phyloP scores from a whole-genome alignment of 257 asterid species.

The Penstemon davidsonii region DNA sequence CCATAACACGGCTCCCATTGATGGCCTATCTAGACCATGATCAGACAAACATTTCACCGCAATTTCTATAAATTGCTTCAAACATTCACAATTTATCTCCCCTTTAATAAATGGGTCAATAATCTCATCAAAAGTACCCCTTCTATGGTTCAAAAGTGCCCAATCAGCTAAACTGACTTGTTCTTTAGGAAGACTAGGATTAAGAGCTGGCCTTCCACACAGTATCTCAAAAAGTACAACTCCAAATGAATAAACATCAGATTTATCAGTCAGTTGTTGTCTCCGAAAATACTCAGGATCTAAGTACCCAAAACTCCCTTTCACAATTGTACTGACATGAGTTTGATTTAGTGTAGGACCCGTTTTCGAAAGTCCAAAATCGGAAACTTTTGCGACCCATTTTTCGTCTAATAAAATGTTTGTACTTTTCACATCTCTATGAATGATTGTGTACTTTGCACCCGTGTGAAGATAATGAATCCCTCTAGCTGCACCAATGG shows the following conservation, averaged over 20 bases:
- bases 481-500: constrained; percentile 77
- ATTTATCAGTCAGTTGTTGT: constrained; percentile 73
- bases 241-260: constrained; percentile 78
- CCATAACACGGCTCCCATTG: constrained; percentile 77
- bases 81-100: constrained; percentile 44
- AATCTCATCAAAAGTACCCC: constrained; percentile 35
- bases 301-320: constrained; percentile 81
- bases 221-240: constrained; percentile 69
- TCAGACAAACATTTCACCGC: constrained; percentile 66
- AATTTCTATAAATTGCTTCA: constrained; percentile 51
- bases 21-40: constrained; percentile 54
- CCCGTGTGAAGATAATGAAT: constrained; percentile 90
- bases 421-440: constrained; percentile 77
- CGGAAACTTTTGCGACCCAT: constrained; percentile 80
- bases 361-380: constrained; percentile 75
- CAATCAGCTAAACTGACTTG: constrained; percentile 73
- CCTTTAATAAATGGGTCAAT: constrained; percentile 48
- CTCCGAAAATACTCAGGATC: constrained; percentile 77
- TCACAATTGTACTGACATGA: constrained; percentile 72
- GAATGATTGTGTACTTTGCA: constrained; percentile 70
- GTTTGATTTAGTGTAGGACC: constrained; percentile 48
- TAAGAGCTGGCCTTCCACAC: constrained; percentile 67
- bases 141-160: constrained; percentile 40
- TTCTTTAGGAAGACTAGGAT: constrained; percentile 51
- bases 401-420: constrained; percentile 64